These are phyloP conservation scores for Prunus davidiana DNA, from an alignment of 306 rosid species.

Conservation along the genomic window DNA sequence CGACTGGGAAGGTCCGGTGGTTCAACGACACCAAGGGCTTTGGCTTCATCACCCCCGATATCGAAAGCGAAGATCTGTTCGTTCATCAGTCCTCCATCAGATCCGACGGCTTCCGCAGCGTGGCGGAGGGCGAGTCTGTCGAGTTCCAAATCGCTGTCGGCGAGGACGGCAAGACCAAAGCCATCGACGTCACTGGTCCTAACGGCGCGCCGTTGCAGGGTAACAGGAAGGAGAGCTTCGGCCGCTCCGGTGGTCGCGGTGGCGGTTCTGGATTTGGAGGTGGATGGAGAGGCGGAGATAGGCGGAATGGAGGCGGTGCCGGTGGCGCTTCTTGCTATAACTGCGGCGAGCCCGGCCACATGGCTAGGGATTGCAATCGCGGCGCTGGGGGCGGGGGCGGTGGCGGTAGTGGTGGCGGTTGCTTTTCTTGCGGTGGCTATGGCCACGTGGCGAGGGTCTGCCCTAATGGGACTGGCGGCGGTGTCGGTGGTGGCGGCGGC, in stretches of 20 bases:
- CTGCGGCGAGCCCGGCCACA: slow-evolving; percentile 67
- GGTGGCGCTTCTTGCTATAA: slow-evolving; percentile 38
- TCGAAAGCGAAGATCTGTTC: slow-evolving; percentile 70
- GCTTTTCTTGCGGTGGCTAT: slow-evolving; percentile 56
- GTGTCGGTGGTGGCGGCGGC: slow-evolving; percentile 22
- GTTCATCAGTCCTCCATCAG: slow-evolving; percentile 82
- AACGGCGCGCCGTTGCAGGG: slow-evolving; percentile 56
- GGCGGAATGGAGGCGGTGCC: slow-evolving; percentile 44
- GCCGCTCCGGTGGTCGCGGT: slow-evolving; percentile 18
- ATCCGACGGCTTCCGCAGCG: slow-evolving; percentile 80
- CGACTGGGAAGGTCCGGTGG: slow-evolving; percentile 76
- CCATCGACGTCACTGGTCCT: slow-evolving; percentile 69
- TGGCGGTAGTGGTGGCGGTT: slow-evolving; percentile 34
- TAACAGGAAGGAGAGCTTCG: slow-evolving; percentile 21
- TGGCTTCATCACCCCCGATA: slow-evolving; percentile 86
- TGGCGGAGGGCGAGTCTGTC: slow-evolving; percentile 62
- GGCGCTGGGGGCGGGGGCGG: slow-evolving; percentile 19
- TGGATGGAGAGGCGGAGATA: slow-evolving; percentile 52
- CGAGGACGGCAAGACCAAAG: slow-evolving; percentile 70
- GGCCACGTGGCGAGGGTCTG: slow-evolving; percentile 84
- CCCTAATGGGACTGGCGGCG: slow-evolving; percentile 26
- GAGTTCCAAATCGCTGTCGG: slow-evolving; percentile 59
- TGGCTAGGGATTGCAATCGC: slow-evolving; percentile 62
- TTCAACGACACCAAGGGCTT: slow-evolving; percentile 74
- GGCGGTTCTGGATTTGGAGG: slow-evolving; percentile 42